Evolutionary conservation across 179 eudicot species (phyloP), one percentile per base, ranked within the genome.

Genomic region (Beta lomatogona): DNA sequence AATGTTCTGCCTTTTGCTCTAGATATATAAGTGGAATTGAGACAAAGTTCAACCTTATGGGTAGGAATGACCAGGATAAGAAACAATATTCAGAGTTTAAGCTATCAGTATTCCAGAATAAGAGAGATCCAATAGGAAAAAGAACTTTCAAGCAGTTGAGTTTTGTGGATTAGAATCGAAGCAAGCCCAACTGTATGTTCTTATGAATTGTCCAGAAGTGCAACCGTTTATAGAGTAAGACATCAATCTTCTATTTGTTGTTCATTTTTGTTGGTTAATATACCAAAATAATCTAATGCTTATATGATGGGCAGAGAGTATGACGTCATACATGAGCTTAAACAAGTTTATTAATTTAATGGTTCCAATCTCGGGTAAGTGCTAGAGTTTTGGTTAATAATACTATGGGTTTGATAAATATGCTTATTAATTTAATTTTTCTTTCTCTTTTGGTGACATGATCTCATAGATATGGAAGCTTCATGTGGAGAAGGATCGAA

Each of bases 161-260:
- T 3, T 9, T 1, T 36, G 6, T 41, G 52, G 52, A 41, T 15
- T 68, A 21, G n/a, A n/a, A n/a, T n/a, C n/a, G 72, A 16, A 68
- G 52, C 72, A 68, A 68, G 72, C 52, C 18, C 72, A 68, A 36
- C 1, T 68, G n/a, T 68, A 44, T 68, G 52, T 44, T 68, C 72
- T 68, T 31, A 41, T 41, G 48, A 68, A 68, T 36, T 31, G 31
- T 8, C 57, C 14, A 7, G 75, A 71, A 71, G 75, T 71, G 55
- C 75, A 71, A 71, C 55, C 75, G 7, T 71, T 71, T 48, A 19
- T 48, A 15, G 3, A 6, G 57, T 45, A 15, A 60, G 69, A 63
- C 0, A 18, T 21, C 36, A 31, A 8, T 52, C 28, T 16, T 2
- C 15, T 0, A 36, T 14, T 1, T 6, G 2, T 71, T 45, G 6